Base-by-base conservation (phyloP, 1,139 yeast genomes). In the Diutina sp. region DNA sequence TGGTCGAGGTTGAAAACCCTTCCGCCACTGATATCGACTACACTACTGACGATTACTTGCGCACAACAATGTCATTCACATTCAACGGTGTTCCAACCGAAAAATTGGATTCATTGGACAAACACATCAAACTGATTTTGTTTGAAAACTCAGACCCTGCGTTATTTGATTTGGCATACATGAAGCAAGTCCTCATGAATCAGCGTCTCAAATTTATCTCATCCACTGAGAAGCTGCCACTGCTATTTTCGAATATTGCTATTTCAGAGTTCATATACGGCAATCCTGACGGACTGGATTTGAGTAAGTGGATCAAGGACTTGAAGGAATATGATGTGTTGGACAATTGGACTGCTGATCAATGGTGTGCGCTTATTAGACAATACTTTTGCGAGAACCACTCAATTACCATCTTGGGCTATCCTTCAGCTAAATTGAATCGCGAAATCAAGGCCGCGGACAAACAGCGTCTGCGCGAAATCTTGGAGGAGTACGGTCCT, bases 211-310 rank as follows among this genome's bases (percentile, higher is more conserved):
- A 83, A 64, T 82, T 79, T 62, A 72, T 88, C 46, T 78, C 83
- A 55, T 76, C 77, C 35, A 78, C 87, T 51, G 98, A 93, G 67
- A 82, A 80, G 60, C 79, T 82, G 46, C 79, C 93, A 4, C 76
- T 79, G 35, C 72, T 76, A 4, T 74, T 91, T 59, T 78, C 90
- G 1, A 80, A 81, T 56, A 75, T 83, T 58, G 90, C 93, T 7
- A 87, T 90, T 55, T 76, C 78, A 46, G 95, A 89, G 64, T 91
- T 90, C 66, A 68, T 90, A 14, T 95, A 93, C 64, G 97, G 97
- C 55, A 72, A 80, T 38, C 67, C 68, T 3, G 80, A 82, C 57
- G 90, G 88, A 0, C 68, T 79, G 16, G 84, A 83, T 57, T 71
- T 93, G 59, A 68, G 72, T 3, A 69, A 71, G 28, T 81, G 87